Conservation (phyloP, 108 stramenopile genomes). For the Schizochytrium sp. region DNA sequence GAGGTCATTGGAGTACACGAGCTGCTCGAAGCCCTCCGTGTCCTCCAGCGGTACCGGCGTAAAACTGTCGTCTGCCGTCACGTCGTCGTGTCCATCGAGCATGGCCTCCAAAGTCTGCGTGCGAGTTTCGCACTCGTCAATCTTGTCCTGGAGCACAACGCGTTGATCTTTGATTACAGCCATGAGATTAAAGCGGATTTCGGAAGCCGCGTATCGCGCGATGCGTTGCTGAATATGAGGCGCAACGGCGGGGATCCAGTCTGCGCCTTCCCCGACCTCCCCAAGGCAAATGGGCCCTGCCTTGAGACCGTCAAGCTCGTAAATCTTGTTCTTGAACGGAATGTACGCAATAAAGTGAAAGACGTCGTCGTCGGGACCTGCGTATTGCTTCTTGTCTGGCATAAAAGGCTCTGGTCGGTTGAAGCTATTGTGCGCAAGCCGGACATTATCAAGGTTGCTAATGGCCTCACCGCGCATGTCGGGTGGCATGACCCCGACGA, state of each 20-base stretch:
- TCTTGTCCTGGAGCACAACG: slow-evolving; percentile 36
- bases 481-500: slow-evolving; percentile 66
- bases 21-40: background rate
- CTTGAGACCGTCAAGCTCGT: slow-evolving; percentile 89
- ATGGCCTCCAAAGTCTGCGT: background rate
- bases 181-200: slow-evolving; percentile 89
- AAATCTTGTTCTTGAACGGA: slow-evolving; percentile 63
- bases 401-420: slow-evolving; percentile 75
- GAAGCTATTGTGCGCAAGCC: slow-evolving; percentile 80
- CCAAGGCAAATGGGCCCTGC: slow-evolving; percentile 74
- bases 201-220: slow-evolving; percentile 40
- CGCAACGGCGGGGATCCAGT: slow-evolving; percentile 27
- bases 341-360: slow-evolving; percentile 92
- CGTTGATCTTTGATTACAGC: slow-evolving; percentile 69
- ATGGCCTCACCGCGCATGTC: slow-evolving; percentile 78
- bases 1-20: background rate
- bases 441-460: slow-evolving; percentile 63
- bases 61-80: background rate
- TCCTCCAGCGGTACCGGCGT: background rate
- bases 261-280: slow-evolving; percentile 4
- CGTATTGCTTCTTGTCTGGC: slow-evolving; percentile 46
- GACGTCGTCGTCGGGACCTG: slow-evolving; percentile 66
- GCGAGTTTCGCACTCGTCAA: slow-evolving; percentile 33
- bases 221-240: slow-evolving; percentile 40
- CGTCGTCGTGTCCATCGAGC: background rate